These are phyloP conservation scores for Rhizophora apiculata DNA, from an alignment of 345 rosid species.

Conservation along the genomic window DNA sequence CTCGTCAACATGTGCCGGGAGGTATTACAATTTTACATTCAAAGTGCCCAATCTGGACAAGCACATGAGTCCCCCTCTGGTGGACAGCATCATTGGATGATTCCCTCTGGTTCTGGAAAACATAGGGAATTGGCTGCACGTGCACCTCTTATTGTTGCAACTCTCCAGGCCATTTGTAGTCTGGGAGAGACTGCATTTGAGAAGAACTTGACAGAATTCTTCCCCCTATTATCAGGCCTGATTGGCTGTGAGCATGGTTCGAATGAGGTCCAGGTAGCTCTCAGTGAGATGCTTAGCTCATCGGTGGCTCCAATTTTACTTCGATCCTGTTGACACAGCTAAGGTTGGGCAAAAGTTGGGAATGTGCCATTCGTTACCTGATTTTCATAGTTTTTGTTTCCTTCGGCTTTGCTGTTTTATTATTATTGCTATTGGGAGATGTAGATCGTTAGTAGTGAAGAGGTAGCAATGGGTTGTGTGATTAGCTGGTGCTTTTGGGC, in stretches of 20 bases:
- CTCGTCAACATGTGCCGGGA: constrained; percentile 70
- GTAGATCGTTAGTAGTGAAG: constrained; percentile 38
- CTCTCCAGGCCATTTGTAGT: constrained; percentile 74
- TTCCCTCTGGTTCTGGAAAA: constrained; percentile 88
- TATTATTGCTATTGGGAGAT: constrained; percentile 18
- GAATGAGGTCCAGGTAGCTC: constrained; percentile 3
- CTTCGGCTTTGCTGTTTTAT: neutral
- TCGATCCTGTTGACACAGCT: neutral
- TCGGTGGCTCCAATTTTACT: neutral
- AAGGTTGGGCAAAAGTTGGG: neutral
- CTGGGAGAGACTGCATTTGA: constrained; percentile 72
- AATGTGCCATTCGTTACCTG: constrained; percentile 29
- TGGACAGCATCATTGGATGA: constrained; percentile 50
- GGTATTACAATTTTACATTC: constrained; percentile 68
- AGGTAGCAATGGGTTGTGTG: constrained; percentile 29
- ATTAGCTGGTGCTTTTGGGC: constrained; percentile 19
- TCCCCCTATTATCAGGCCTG: neutral
- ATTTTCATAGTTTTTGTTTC: constrained; percentile 9
- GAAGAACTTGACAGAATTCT: constrained; percentile 46
- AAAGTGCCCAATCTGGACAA: constrained; percentile 43
- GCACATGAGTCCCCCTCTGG: constrained; percentile 35
- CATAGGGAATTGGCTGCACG: constrained; percentile 80
- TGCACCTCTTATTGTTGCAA: constrained; percentile 72
- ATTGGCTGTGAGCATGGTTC: constrained; percentile 4
- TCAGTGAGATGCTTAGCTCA: constrained; percentile 7